phyloP scores from a whole-genome alignment of 495 filamentous ascomycete species.

The Xylaria curta region DNA sequence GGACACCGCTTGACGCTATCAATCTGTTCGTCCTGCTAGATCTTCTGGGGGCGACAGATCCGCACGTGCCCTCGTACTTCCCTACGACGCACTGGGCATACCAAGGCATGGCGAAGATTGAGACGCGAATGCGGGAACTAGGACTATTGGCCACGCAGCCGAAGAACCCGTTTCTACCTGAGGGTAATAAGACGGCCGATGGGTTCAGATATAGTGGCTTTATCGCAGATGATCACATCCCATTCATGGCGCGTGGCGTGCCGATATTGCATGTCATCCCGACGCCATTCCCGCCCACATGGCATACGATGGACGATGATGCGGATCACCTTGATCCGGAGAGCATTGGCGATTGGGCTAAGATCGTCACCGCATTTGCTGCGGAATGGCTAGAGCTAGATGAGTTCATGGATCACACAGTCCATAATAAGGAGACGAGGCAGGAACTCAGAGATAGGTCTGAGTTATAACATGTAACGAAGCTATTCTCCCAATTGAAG shows the following conservation, averaged over 20 bases:
- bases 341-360: conserved; percentile 84
- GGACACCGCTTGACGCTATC: conserved; percentile 74
- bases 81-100: conserved; percentile 91
- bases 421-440: background rate
- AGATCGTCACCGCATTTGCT: conserved; percentile 77
- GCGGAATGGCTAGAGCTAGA: conserved; percentile 79
- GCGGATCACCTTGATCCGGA: conserved; percentile 78
- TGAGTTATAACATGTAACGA: conserved; percentile 3
- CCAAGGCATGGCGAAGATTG: conserved; percentile 68
- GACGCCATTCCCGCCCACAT: conserved; percentile 75
- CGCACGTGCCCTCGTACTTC: conserved; percentile 79
- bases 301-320: conserved; percentile 83
- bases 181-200: conserved; percentile 58
- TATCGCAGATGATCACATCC: conserved; percentile 81
- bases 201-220: conserved; percentile 48
- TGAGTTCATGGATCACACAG: conserved; percentile 23
- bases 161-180: conserved; percentile 51
- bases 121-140: conserved; percentile 68
- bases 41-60: conserved; percentile 72
- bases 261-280: conserved; percentile 86
- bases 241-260: conserved; percentile 81
- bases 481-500: background rate
- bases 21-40: conserved; percentile 87
- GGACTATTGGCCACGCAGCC: conserved; percentile 45
- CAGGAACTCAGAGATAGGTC: conserved; percentile 8